These are phyloP conservation scores for Kodamaea kaohsiungensis DNA, from an alignment of 805 yeast genomes.

Conservation along the genomic window DNA sequence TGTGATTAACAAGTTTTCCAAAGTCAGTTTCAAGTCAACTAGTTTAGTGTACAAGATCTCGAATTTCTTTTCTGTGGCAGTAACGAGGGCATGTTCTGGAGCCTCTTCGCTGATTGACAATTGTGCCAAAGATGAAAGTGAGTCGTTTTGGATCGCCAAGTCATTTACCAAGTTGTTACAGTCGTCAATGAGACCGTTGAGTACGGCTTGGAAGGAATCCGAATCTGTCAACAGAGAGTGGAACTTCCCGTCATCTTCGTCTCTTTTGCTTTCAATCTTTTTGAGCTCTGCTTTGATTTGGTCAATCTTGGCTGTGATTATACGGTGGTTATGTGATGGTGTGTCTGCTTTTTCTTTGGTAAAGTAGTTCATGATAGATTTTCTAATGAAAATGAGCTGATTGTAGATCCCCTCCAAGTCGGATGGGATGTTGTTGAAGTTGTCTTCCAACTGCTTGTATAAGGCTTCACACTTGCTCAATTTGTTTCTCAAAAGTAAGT, in stretches of 20 bases:
- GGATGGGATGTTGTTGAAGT: conserved; percentile 44
- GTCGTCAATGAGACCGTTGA: conserved; percentile 80
- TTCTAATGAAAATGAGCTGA: conserved; percentile 61
- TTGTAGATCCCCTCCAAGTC: conserved; percentile 51
- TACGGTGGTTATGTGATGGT: conserved; percentile 7
- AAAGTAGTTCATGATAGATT: conserved; percentile 47
- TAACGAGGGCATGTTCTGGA: conserved; percentile 10
- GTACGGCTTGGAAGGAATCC: conserved; percentile 43
- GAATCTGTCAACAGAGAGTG: conserved; percentile 20
- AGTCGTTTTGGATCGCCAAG: conserved; percentile 48
- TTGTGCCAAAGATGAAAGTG: conserved; percentile 22
- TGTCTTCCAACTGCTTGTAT: conserved; percentile 54
- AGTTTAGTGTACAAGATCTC: conserved; percentile 64
- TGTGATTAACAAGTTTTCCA: conserved; percentile 84
- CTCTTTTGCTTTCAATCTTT: conserved; percentile 42
- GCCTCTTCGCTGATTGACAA: conserved; percentile 23
- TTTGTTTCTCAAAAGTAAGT: conserved; percentile 62
- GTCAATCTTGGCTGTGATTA: conserved; percentile 16
- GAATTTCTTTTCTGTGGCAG: conserved; percentile 19
- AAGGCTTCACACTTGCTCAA: conserved; percentile 61
- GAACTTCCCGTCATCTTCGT: conserved; percentile 54
- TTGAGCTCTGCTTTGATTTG: conserved; percentile 27
- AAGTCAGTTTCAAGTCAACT: conserved; percentile 62
- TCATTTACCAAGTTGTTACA: conserved; percentile 76
- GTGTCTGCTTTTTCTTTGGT: conserved; percentile 3